Evolutionary conservation across 805 yeast genomes (phyloP), one percentile per base, ranked within the genome.

Genomic region (Diddensiella santjacobensis): DNA sequence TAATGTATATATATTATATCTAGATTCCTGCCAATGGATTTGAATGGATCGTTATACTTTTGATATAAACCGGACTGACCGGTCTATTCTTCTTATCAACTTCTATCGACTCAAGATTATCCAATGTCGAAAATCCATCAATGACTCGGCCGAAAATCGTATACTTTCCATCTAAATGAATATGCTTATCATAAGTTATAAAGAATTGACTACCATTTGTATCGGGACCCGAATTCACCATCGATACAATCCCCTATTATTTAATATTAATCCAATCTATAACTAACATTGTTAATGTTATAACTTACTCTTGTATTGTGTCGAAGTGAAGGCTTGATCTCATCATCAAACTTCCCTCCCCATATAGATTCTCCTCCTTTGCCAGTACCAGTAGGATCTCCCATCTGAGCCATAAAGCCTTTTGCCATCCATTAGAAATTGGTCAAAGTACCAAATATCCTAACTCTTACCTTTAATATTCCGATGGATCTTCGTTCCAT

Each of bases 171-270:
- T 76, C 79, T 51, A 89, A 67, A 64, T 86, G 95, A 1, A 87
- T 82, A 3, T 82, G 78, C 2, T 88, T 78, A 46, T 70, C 76
- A 0, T 89, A 81, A 60, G 95, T 84, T 65, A 88, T 82, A 67
- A 89, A 88, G 58, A 86, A 89, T 66, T 88, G 96, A 1, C 95
- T 84, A 0, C 96, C 96, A 62, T 89, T 88, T 40, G 96, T 88
- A 62, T 83, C 79, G 48, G 93, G 86, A 15, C 96, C 96, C 2
- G 96, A 84, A 60, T 89, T 88, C 42, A 96, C 96, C 96, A 88
- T 88, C 1, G 95, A 85, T 54, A 88, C 75, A 54, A 89, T 72
- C 66, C 95, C 95, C 71, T 53, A 24, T 6, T 11, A 35, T 10
- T 19, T 20, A 15, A 40, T 36, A 4, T 17, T 8, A 15, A 10